Base-by-base conservation (phyloP, 495 filamentous ascomycete genomes). In the Trichoderma orchidacearum region DNA sequence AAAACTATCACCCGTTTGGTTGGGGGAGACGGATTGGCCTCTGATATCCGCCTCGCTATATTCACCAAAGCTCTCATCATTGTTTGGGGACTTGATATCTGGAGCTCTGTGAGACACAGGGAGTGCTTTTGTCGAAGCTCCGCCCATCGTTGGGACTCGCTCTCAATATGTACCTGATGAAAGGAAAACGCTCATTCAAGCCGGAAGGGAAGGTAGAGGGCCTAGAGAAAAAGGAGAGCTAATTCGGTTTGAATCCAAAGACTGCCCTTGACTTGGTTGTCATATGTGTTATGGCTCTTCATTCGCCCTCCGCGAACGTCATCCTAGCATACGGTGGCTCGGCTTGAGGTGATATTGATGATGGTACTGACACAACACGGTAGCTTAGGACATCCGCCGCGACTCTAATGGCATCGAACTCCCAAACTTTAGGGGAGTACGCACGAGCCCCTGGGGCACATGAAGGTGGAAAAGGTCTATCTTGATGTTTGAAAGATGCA, bases 1-100 rank as follows among this genome's bases (percentile, higher is more conserved):
- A 62, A 91, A 97, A 55, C 81, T 83, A 59, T 95, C 88, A 31
- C 83, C 79, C 5, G 85, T 87, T 15, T 77, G 75, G n/a, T 79
- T 72, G 1, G 91, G 94, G 67, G 86, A 85, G 53, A 86, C 74
- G 1, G 90, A 93, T 66, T 91, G 90, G 45, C 87, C 86, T 30
- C 85, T 72, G 25, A 82, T 82, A 17, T 81, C 70, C 51, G 84
- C 79, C 28, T 75, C 66, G 36, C 17, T 17, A 31, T 73, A 68
- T 58, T 80, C 72, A 17, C 78, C 75, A 36, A 15, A 11, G 12
- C 17, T 15, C 17, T 36, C 34, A 35, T 85, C 78, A 34, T 79
- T 67, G 25, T 80, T 77, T 41, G 86, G 70, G n/a, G 95, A 75
- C 67, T 95, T 88, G 75, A 97, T 96, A 18, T 87, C 86, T 30